Conservation (phyloP, 805 yeast species). For the Kodamaea kaohsiungensis region DNA sequence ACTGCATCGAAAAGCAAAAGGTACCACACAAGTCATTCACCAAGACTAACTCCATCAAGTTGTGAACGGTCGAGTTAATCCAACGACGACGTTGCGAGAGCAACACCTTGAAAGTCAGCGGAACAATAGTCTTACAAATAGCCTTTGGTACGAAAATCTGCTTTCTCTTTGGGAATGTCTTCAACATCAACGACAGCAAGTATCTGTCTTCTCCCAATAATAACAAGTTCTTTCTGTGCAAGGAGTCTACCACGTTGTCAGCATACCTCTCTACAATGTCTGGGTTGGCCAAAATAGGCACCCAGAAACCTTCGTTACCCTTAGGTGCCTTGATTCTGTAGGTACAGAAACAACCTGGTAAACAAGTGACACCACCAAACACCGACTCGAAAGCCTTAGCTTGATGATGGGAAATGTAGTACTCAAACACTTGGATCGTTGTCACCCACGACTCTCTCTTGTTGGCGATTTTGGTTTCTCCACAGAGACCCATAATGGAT, state of each 20-base stretch:
- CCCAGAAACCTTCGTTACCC: slow-evolving; percentile 74
- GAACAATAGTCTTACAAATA: slow-evolving; percentile 90
- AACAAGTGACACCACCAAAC: slow-evolving; percentile 91
- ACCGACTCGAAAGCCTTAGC: slow-evolving; percentile 94
- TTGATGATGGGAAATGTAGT: slow-evolving; percentile 91
- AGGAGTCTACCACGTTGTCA: slow-evolving; percentile 79
- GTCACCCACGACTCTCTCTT: slow-evolving; percentile 86
- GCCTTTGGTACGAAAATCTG: slow-evolving; percentile 88
- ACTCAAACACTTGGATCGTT: slow-evolving; percentile 90
- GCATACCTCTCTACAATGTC: slow-evolving; percentile 91
- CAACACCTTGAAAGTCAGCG: slow-evolving; percentile 73
- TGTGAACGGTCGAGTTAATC: slow-evolving; percentile 95
- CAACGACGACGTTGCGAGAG: slow-evolving; percentile 94
- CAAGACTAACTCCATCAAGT: slow-evolving; percentile 80
- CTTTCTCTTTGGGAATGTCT: slow-evolving; percentile 85
- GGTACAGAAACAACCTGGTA: slow-evolving; percentile 94
- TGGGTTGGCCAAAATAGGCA: slow-evolving; percentile 88
- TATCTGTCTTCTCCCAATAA: slow-evolving; percentile 90
- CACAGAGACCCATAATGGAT: slow-evolving; percentile 87
- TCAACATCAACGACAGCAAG: slow-evolving; percentile 80
- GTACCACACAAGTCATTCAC: slow-evolving; percentile 92
- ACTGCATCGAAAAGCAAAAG: slow-evolving; percentile 93
- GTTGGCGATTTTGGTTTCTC: slow-evolving; percentile 90
- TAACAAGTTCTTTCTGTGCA: slow-evolving; percentile 83
- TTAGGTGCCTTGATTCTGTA: slow-evolving; percentile 90